Base-by-base conservation (phyloP, 257 asterid genomes). In the Capsicum pubescens region DNA sequence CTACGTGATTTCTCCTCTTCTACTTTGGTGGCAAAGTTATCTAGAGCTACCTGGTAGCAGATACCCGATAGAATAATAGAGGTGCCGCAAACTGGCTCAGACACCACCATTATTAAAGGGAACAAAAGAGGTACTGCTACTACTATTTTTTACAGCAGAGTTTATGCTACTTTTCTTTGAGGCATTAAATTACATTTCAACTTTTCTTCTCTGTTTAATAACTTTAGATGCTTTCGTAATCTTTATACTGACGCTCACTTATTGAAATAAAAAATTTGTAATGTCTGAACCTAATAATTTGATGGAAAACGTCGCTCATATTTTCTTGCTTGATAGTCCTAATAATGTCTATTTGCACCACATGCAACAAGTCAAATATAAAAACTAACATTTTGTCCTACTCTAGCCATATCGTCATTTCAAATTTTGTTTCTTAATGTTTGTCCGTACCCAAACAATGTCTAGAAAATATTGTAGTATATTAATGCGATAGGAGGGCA, bases 171-270 rank as follows among this genome's bases (percentile, higher is more conserved):
- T 32, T 5, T 32, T 5, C 72, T 2, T 32, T 66, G 72, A 32
- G 46, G 46, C 16, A 32, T 32, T 66, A 66, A 32, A 26, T 66
- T 66, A 66, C 6, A 32, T 11, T 66, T 64, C 12, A 32, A 66
- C 46, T 32, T 66, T 32, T 6, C 32, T 64, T 26, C 71, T 32
- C 48, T 12, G 10, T 66, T 66, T 26, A 66, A 32, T 66, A 32
- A 26, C 71, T 66, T 66, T 66, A 32, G 46, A 66, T 63, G 69
- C 42, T 63, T 63, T 63, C 69, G 21, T 63, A 63, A 60, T n/a
- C 68, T 60, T 3, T 19, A 60, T 60, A 60, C 2, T 9, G 68
- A 60, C 1, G 68, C 36, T 60, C 68, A 19, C 68, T n/a, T 60
- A 64, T 64, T 44, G 36, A 70, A 70, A 36, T 46, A 6, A 0